phyloP scores from a whole-genome alignment of 768 basidiomycete genomes.

The Lepiota venenata region DNA sequence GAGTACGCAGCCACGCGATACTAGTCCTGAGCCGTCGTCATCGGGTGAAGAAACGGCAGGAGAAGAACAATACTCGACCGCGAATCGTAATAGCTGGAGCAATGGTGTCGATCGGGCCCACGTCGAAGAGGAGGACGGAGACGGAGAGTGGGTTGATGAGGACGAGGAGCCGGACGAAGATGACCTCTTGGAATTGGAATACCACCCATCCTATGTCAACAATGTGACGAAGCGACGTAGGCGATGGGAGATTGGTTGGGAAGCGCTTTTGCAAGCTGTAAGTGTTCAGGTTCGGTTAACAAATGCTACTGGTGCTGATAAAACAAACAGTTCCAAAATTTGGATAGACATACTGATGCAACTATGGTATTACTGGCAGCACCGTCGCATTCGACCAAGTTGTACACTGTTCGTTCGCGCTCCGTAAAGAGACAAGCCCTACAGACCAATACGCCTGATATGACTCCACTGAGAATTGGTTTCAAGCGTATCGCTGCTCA shows the following conservation, averaged over 20 bases:
- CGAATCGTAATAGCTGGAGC: slow-evolving; percentile 22
- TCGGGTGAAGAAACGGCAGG: slow-evolving; percentile 81
- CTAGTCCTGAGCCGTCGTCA: slow-evolving; percentile 72
- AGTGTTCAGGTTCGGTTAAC: slow-evolving; percentile 19
- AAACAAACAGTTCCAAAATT: slow-evolving; percentile 59
- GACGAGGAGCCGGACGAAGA: slow-evolving; percentile 68
- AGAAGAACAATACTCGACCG: slow-evolving; percentile 29
- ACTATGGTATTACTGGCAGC: slow-evolving; percentile 74
- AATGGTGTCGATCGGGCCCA: slow-evolving; percentile 20
- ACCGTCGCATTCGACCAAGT: slow-evolving; percentile 67
- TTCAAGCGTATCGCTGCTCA: slow-evolving; percentile 61
- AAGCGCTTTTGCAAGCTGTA: slow-evolving; percentile 69
- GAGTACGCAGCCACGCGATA: slow-evolving; percentile 80
- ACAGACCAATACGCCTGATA: slow-evolving; percentile 42
- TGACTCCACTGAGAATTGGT: slow-evolving; percentile 49
- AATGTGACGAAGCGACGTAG: slow-evolving; percentile 65
- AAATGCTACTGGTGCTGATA: neutral
- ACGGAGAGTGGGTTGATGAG: slow-evolving; percentile 70
- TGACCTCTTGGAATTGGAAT: slow-evolving; percentile 73
- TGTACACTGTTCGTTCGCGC: slow-evolving; percentile 63
- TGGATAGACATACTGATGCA: slow-evolving; percentile 80
- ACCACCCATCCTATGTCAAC: slow-evolving; percentile 66
- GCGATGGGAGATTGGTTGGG: slow-evolving; percentile 76
- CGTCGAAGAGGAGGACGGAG: slow-evolving; percentile 33
- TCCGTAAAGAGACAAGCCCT: slow-evolving; percentile 57